Evolutionary conservation across 371 early-diverging fungal genomes (phyloP), one percentile per base, ranked within the genome.

Genomic region (Smittium mucronatum): DNA sequence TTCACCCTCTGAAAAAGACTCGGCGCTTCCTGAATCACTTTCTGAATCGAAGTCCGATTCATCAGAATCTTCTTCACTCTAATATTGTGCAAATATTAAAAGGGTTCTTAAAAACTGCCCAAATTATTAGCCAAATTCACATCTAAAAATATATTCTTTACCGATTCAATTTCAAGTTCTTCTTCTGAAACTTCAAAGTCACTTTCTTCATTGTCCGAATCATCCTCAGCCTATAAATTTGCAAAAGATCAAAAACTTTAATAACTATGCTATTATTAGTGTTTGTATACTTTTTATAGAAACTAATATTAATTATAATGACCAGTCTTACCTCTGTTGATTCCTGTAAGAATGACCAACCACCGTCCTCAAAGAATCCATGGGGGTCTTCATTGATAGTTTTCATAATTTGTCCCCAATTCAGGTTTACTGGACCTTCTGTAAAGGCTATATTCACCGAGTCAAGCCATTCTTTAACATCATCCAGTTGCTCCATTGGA

Each of bases 361-460:
- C 99, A 59, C 98, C 99, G 57, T 91, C 88, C 70, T 87, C 86
- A 81, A 92, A 99, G 81, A 99, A 99, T 32, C 85, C 91, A 15
- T 88, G 89, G 0, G 99, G 98, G 75, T 99, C 94, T 36, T 94
- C 91, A 72, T 92, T 90, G 63, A 99, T 91, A 0, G 97, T 99
- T 78, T 95, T 98, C 94, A 99, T 93, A 75, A 99, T 98, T 77
- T 90, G 91, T 17, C 88, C 80, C 99, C 99, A 99, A 76, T 93
- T 94, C 72, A 99, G 86, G 76, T 97, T 99, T 74, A 96, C 91
- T 1, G 93, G 93, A 5, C 99, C 98, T 80, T 99, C 99, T 36
- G 90, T 92, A 79, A 93, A 98, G 15, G 92, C 86, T 34, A 99
- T 90, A 76, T 99, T 97, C 64, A 93, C 90, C 16, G 94, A 91